These are phyloP conservation scores for Sclerospora graminicola DNA, from an alignment of 352 stramenopile genomes.

Conservation along the genomic window DNA sequence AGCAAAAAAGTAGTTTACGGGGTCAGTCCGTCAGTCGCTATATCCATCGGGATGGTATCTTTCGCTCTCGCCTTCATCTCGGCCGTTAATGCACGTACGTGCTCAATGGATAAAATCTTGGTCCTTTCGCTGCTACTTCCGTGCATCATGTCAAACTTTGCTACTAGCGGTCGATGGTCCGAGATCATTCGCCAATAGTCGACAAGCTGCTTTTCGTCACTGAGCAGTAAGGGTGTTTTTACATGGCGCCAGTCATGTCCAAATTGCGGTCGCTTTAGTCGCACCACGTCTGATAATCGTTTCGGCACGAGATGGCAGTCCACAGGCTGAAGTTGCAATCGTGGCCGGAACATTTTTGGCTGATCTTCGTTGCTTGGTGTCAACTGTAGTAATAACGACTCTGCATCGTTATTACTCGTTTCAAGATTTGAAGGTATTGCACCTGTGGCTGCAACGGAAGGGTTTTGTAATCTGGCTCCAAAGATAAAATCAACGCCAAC, in stretches of 20 bases:
- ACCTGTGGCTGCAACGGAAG: neutral
- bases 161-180: constrained; percentile 59
- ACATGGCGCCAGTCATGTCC: constrained; percentile 56
- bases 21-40: constrained; percentile 16
- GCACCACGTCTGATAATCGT: constrained; percentile 44
- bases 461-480: constrained; percentile 32
- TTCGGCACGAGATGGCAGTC: constrained; percentile 54
- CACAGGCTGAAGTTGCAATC: constrained; percentile 44
- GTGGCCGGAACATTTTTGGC: neutral
- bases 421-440: neutral
- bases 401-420: neutral
- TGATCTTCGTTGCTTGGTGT: constrained; percentile 1
- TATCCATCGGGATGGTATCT: constrained; percentile 9
- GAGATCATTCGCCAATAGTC: constrained; percentile 82
- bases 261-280: constrained; percentile 71
- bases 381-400: neutral
- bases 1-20: constrained; percentile 16
- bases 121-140: constrained; percentile 1
- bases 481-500: constrained; percentile 85
- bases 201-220: constrained; percentile 51
- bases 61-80: constrained; percentile 17
- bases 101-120: constrained; percentile 10
- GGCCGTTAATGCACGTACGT: constrained; percentile 9
- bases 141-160: constrained; percentile 43
- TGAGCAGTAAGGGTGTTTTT: constrained; percentile 27